Evolutionary conservation across 352 stramenopile species (phyloP), one percentile per base, ranked within the genome.

Genomic region (Phytophthora uliginosa): DNA sequence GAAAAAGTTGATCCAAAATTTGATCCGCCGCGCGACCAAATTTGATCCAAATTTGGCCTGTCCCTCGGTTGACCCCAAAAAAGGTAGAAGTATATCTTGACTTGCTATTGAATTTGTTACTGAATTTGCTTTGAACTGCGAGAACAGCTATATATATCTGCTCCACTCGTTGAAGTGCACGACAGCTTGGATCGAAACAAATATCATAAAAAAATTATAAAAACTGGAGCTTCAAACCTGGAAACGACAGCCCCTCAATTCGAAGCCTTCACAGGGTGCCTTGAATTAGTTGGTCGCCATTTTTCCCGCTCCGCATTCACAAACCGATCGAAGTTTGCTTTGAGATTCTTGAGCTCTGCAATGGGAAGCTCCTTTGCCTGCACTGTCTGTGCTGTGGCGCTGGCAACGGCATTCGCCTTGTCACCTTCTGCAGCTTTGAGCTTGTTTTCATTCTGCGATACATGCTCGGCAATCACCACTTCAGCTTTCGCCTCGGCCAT

Each of bases 211-310:
- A 42, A 15, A n/a, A n/a, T 42, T 3, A 28, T 28, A 28, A 42
- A 42, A 15, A 15, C 34, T 42, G 34, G 8, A 15, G 13, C 34
- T 42, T 4, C 26, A 42, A 42, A 15, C 8, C 13, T 15, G 34
- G 34, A 2, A 10, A 42, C 13, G 1, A 42, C 40, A 18, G 13
- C 15, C 0, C 26, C 1, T 63, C 33, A 66, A 17, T 57, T 57
- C 17, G 28, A 33, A 34, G 31, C 3, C 34, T 48, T 26, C 7
- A 83, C 36, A 91, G 68, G 0, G 81, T 86, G 48, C 81, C 65
- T 58, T 84, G 82, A 53, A 95, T 93, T n/a, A 95, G 67, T 31
- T 89, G 82, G 67, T 93, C 86, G 34, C 88, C 88, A 57, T 91
- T 91, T 62, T 90, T 89, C 62, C 88, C 88, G 64, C 82, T 92